A percentile compares a stretch with the other conserved stretches of the same genome.
Conservation (phyloP, 176 grass and related monocot species). For the Phoenix roebelenii region DNA sequence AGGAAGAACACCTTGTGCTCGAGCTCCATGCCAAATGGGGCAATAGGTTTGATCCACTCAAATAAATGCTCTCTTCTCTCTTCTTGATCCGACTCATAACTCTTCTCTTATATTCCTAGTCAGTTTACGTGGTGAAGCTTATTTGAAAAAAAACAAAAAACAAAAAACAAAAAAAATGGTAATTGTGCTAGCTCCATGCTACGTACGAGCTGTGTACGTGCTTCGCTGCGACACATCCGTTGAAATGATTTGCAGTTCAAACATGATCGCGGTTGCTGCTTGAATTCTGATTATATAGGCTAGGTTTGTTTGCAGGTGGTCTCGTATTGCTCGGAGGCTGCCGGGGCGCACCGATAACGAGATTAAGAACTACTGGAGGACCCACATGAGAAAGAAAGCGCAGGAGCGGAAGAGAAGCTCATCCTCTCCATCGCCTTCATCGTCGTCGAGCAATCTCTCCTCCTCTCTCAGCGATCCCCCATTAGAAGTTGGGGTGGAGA, state of each 20-base stretch:
- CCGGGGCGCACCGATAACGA: slow-evolving; percentile 97
- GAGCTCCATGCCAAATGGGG: slow-evolving; percentile 75
- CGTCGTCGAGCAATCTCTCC: slow-evolving; percentile 2
- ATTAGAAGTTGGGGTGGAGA: neutral
- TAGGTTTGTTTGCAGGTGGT: slow-evolving; percentile 37
- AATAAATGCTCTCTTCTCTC: neutral
- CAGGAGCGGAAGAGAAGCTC: slow-evolving; percentile 34
- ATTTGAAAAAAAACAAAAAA: too few relatives aligned
- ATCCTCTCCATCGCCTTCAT: slow-evolving; percentile 7
- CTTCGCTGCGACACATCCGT: too few relatives aligned
- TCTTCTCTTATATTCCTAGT: too few relatives aligned
- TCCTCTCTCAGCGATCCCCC: slow-evolving; percentile 14
- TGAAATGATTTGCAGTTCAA: too few relatives aligned
- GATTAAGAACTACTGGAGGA: slow-evolving; percentile 99
- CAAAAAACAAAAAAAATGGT: too few relatives aligned
- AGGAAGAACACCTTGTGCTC: slow-evolving; percentile 75
- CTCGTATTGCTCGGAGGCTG: slow-evolving; percentile 74
- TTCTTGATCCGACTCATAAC: too few relatives aligned
- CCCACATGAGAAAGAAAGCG: slow-evolving; percentile 71
- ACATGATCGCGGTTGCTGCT: too few relatives aligned
- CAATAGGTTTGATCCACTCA: slow-evolving; percentile 26
- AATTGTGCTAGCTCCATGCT: too few relatives aligned
- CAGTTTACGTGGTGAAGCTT: too few relatives aligned
- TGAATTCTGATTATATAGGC: too few relatives aligned
- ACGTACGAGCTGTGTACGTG: too few relatives aligned